A percentile compares a stretch with the other conserved stretches of the same genome.
Evolutionary conservation across 805 yeast genomes (phyloP).

Genomic region (Suhomyces tanzawaensis): DNA sequence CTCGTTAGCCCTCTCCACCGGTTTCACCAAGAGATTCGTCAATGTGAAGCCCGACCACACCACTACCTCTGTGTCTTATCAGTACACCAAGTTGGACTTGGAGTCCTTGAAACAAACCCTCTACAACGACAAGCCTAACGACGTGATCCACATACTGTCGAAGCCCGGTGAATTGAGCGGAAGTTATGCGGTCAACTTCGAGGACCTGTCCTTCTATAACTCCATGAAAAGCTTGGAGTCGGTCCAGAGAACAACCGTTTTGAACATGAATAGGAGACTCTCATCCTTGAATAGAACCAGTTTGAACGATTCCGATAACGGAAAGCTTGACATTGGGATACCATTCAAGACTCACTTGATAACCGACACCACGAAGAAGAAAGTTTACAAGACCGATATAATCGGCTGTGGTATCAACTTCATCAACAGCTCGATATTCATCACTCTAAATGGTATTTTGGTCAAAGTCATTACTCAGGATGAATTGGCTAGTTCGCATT

Average conservation of each 20-base stretch:
- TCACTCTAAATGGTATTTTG: slow-evolving; percentile 76
- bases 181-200: slow-evolving; percentile 40
- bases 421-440: slow-evolving; percentile 59
- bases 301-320: slow-evolving; percentile 27
- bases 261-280: slow-evolving; percentile 37
- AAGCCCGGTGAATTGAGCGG: slow-evolving; percentile 43
- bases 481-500: slow-evolving; percentile 21
- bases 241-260: slow-evolving; percentile 26
- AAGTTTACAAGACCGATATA: slow-evolving; percentile 50
- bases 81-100: neutral
- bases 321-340: slow-evolving; percentile 36
- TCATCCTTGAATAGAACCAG: slow-evolving; percentile 28
- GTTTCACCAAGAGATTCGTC: slow-evolving; percentile 30
- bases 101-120: slow-evolving; percentile 7
- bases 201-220: slow-evolving; percentile 38
- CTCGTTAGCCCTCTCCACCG: slow-evolving; percentile 32
- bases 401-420: slow-evolving; percentile 86
- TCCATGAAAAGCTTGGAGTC: slow-evolving; percentile 33
- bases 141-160: slow-evolving; percentile 1
- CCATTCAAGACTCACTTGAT: slow-evolving; percentile 28
- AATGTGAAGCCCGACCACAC: slow-evolving; percentile 1
- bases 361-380: slow-evolving; percentile 32
- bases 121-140: neutral
- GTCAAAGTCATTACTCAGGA: slow-evolving; percentile 24
- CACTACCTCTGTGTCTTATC: neutral